These are phyloP conservation scores for Saccharomycodes ludwigii DNA, from an alignment of 805 yeast species.

Conservation along the genomic window DNA sequence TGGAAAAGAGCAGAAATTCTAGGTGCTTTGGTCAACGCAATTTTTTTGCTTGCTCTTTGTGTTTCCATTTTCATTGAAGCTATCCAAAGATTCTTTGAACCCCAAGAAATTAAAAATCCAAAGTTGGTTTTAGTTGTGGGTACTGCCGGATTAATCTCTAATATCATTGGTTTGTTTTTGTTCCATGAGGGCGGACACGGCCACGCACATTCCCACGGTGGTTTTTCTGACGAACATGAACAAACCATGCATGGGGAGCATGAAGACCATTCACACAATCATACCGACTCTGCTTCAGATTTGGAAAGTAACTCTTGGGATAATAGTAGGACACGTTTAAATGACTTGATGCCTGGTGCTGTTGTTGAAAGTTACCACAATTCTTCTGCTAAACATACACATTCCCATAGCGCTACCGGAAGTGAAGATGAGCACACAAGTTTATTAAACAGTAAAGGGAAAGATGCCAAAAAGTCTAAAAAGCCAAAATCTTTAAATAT, in stretches of 20 bases:
- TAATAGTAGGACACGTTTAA: slow-evolving; percentile 15
- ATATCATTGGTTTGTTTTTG: slow-evolving; percentile 68
- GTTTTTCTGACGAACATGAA: no score
- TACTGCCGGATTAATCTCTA: slow-evolving; percentile 67
- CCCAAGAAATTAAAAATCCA: slow-evolving; percentile 74
- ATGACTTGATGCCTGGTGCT: slow-evolving; percentile 30
- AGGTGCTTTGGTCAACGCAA: slow-evolving; percentile 92
- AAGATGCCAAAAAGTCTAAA: slow-evolving; percentile 16
- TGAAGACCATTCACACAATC: slow-evolving; percentile 15
- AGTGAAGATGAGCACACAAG: slow-evolving; percentile 3
- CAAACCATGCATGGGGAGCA: slow-evolving; percentile 6
- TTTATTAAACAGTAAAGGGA: no score
- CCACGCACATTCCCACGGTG: slow-evolving; percentile 32
- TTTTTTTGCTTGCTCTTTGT: slow-evolving; percentile 82
- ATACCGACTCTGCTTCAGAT: slow-evolving; percentile 8
- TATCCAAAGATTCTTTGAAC: slow-evolving; percentile 72
- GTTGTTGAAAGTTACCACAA: slow-evolving; percentile 28
- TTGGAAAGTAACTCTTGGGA: background rate
- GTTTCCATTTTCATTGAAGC: slow-evolving; percentile 90
- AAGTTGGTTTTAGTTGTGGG: slow-evolving; percentile 75
- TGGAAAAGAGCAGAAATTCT: slow-evolving; percentile 96
- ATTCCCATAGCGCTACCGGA: slow-evolving; percentile 6
- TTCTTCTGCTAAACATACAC: slow-evolving; percentile 6
- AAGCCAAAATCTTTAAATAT: slow-evolving; percentile 51
- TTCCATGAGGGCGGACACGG: slow-evolving; percentile 79